A percentile compares a stretch with the other conserved stretches of the same genome.
Conservation (phyloP, 2,329 filamentous ascomycete species). For the Gnomoniopsis sp. region DNA sequence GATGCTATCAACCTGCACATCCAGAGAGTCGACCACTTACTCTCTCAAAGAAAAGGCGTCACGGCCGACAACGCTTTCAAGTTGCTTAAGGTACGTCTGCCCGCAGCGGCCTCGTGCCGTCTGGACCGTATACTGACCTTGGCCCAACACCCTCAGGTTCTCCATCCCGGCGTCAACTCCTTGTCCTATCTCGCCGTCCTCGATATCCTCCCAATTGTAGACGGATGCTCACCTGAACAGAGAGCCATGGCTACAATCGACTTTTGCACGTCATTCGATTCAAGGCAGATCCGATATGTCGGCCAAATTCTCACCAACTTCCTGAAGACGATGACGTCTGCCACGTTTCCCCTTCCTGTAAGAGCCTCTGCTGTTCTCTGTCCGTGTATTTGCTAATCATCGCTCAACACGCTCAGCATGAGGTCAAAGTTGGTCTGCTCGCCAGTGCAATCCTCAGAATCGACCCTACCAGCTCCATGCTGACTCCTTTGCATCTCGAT, state of each 20-base stretch:
- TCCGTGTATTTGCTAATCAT: background rate
- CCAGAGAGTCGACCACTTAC: conserved; percentile 29
- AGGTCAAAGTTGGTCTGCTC: conserved; percentile 42
- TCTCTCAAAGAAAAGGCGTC: conserved; percentile 32
- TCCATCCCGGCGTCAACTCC: conserved; percentile 47
- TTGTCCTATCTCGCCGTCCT: conserved; percentile 50
- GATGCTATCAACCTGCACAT: conserved; percentile 35
- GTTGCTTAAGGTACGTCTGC: conserved; percentile 38
- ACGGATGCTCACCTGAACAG: conserved; percentile 22
- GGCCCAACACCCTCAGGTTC: conserved; percentile 29
- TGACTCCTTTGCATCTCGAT: conserved; percentile 61
- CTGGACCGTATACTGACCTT: background rate
- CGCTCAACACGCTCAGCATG: conserved; percentile 33
- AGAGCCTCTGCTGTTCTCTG: background rate
- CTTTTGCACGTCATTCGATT: conserved; percentile 48
- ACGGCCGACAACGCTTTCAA: conserved; percentile 33
- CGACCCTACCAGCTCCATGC: conserved; percentile 62
- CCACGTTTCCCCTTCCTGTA: conserved; percentile 40
- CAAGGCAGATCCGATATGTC: conserved; percentile 50
- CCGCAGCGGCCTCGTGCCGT: background rate
- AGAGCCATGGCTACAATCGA: conserved; percentile 31
- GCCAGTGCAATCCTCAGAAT: conserved; percentile 58
- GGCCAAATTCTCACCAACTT: conserved; percentile 41
- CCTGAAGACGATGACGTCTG: conserved; percentile 37
- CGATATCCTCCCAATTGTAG: conserved; percentile 33